These are phyloP conservation scores for Daldinia grandis DNA, from an alignment of 495 filamentous ascomycete genomes.

Conservation along the genomic window DNA sequence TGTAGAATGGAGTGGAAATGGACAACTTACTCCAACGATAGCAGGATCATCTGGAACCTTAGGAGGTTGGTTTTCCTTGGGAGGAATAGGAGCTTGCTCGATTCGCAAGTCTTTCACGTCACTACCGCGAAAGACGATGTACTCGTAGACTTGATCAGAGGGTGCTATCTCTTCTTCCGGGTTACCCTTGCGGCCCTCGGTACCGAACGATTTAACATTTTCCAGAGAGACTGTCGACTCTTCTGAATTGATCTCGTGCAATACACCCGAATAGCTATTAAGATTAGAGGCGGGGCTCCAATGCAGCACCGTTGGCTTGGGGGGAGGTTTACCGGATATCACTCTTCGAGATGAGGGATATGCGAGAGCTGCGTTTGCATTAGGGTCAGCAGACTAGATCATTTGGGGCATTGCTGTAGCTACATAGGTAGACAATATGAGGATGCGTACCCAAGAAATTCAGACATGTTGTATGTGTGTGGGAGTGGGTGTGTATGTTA, in stretches of 20 bases:
- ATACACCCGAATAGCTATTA: conserved; percentile 87
- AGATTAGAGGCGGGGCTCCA: conserved; percentile 43
- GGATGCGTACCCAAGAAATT: conserved; percentile 59
- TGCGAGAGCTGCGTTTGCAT: conserved; percentile 65
- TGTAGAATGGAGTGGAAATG: background rate
- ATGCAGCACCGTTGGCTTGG: background rate
- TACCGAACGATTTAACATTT: conserved; percentile 90
- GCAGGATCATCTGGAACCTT: conserved; percentile 94
- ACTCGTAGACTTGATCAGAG: conserved; percentile 90
- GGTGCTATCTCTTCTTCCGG: conserved; percentile 81
- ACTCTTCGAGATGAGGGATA: conserved; percentile 94
- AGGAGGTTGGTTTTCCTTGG: conserved; percentile 76
- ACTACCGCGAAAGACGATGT: conserved; percentile 98
- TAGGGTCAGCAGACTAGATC: conserved; percentile 33
- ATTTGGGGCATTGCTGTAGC: background rate
- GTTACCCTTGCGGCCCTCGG: conserved; percentile 83
- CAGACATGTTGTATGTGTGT: conserved; percentile 52
- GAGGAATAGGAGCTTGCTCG: conserved; percentile 71
- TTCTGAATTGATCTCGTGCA: conserved; percentile 98
- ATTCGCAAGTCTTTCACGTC: conserved; percentile 98
- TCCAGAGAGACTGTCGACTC: conserved; percentile 95
- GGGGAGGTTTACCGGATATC: conserved; percentile 80
- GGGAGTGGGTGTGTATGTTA: background rate
- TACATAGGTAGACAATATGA: background rate
- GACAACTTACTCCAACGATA: conserved; percentile 88